Base-by-base conservation (phyloP, 2,329 filamentous ascomycete genomes). In the Fusarium ambrosium region DNA sequence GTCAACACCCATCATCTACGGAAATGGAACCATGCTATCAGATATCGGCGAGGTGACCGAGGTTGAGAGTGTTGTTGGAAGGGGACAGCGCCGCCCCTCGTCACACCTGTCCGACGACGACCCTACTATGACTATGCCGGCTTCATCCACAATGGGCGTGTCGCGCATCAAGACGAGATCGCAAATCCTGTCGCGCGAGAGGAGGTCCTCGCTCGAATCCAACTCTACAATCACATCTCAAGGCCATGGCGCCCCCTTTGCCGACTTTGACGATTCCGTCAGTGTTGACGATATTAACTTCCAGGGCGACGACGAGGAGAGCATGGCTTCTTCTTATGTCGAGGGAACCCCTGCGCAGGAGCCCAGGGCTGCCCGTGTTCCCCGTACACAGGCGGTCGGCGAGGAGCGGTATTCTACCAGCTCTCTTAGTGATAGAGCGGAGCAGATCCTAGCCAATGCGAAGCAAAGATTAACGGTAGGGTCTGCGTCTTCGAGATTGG, bases 401-500 rank as follows among this genome's bases (percentile, higher is more conserved):
- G 90, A 91, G 66, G 89, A 93, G 65, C 87, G 88, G 53, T 90
- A 92, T 78, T 94, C 94, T 4, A 94, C 93, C 59, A 91, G 89
- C 18, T 91, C 94, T 27, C 85, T 97, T 73, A 96, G 94, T 81
- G 92, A 92, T 76, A 91, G 95, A 78, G 95, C 95, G 2, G 95
- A 98, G 81, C 88, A 95, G 79, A 98, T 98, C 80, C 87, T 98
- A 65, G 94, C 95, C 66, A 98, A 97, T 83, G 96, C 96, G 36
- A 98, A 98, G 85, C 92, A 92, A 81, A 89, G 95, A 77, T 87
- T 98, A 71, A 97, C 94, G 80, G 95, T 97, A 87, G 82, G 94
- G 84, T 41, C 32, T 39, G 9, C 16, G 36, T 16, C 51, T 13
- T 36, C 27, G 27, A 36, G 45, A 43, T n/a, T 36, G 41, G 36